These are phyloP conservation scores for Phytophthora lateralis DNA, from an alignment of 352 stramenopile genomes.

Conservation along the genomic window DNA sequence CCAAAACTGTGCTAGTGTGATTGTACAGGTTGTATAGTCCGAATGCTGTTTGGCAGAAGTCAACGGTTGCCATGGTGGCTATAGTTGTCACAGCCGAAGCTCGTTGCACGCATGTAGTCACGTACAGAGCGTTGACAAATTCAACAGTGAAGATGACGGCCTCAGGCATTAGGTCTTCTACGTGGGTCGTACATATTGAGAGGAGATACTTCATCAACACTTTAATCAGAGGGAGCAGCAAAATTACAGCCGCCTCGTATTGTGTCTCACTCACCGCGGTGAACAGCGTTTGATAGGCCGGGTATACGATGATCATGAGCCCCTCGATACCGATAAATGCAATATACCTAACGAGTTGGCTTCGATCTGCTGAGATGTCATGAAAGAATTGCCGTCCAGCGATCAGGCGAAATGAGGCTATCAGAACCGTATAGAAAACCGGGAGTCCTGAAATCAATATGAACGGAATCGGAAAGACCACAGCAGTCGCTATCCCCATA, in stretches of 20 bases:
- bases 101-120: conserved; percentile 17
- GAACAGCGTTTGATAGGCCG: conserved; percentile 11
- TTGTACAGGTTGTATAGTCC: neutral
- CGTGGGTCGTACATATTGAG: conserved; percentile 2
- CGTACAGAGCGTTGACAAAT: conserved; percentile 25
- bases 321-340: neutral
- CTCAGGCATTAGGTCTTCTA: conserved; percentile 23
- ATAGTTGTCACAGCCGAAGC: conserved; percentile 4
- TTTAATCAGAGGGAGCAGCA: conserved; percentile 14
- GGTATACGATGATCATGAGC: conserved; percentile 12
- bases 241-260: conserved; percentile 5
- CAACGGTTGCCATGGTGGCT: conserved; percentile 4
- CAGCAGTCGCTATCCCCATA: neutral
- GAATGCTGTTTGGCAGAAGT: conserved; percentile 7
- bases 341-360: neutral
- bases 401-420: conserved; percentile 7
- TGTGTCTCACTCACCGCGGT: neutral
- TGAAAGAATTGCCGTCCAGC: conserved; percentile 3
- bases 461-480: conserved; percentile 22
- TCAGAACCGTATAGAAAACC: conserved; percentile 7
- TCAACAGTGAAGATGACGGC: conserved; percentile 18
- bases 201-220: conserved; percentile 15
- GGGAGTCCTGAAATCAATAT: neutral
- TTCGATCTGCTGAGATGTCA: neutral
- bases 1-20: neutral